A percentile compares a stretch with the other conserved stretches of the same genome.
Evolutionary conservation across 2,329 filamentous ascomycete species (phyloP).

Genomic region (Trichoderma hamatum): DNA sequence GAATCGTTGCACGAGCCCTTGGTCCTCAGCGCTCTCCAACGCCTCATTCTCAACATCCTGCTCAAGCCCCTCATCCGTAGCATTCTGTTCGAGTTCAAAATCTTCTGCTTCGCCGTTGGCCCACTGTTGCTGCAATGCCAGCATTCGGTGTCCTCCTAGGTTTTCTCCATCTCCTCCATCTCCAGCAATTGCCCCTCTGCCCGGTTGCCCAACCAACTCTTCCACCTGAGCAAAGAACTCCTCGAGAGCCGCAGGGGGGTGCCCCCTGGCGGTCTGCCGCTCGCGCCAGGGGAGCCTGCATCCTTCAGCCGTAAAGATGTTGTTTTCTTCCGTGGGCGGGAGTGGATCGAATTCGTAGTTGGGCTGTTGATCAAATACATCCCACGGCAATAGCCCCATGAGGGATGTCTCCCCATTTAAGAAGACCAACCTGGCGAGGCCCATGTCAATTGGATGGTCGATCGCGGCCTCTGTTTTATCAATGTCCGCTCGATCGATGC

Average conservation of each 20-base stretch:
- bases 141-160: not conserved
- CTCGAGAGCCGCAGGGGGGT: slow-evolving; percentile 32
- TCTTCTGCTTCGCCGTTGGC: not conserved
- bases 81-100: not conserved
- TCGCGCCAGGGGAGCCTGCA: slow-evolving; percentile 49
- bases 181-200: slow-evolving; percentile 26
- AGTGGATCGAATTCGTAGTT: slow-evolving; percentile 82
- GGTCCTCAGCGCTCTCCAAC: slow-evolving; percentile 32
- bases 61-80: slow-evolving; percentile 40
- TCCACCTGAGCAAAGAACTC: slow-evolving; percentile 34
- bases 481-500: slow-evolving; percentile 49
- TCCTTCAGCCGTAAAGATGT: slow-evolving; percentile 52
- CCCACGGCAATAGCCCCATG: slow-evolving; percentile 68
- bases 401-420: slow-evolving; percentile 74
- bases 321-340: slow-evolving; percentile 64
- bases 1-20: slow-evolving; percentile 36
- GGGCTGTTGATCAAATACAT: slow-evolving; percentile 64
- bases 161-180: slow-evolving; percentile 18
- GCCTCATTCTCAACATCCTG: slow-evolving; percentile 39
- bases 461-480: slow-evolving; percentile 36
- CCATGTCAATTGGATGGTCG: slow-evolving; percentile 49
- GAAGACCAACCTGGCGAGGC: slow-evolving; percentile 74
- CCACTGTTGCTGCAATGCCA: not conserved
- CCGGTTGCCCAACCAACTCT: slow-evolving; percentile 36
- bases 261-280: slow-evolving; percentile 27